Evolutionary conservation across 2,329 filamentous ascomycete species (phyloP), one percentile per base, ranked within the genome.

Genomic region (Podosphaera leucotricha): DNA sequence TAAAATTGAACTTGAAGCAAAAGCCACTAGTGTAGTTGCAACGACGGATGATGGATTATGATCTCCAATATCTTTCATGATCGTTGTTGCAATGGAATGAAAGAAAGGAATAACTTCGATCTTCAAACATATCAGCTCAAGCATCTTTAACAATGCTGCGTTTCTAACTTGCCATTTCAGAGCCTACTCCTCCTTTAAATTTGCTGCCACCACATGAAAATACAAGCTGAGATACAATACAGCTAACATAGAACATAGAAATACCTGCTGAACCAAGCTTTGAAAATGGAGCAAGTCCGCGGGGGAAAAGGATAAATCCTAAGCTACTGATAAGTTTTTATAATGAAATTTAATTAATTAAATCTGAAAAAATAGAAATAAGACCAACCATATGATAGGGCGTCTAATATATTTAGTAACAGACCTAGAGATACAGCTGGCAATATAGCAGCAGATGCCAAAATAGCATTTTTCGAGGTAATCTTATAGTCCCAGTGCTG

Each of bases 51-150:
- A 77, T 1, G 81, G 75, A 21, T 90, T 76, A 18, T 86, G 76
- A 49, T 80, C 73, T 15, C 87, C 83, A 50, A 98, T 77, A 38
- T 71, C 67, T 13, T 67, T 66, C 51, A 90, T 75, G 56, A 95
- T 94, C 24, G 80, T 87, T 49, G 78, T 76, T 0, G 90, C 86
- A 87, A 98, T 98, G 55, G 87, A 92, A 63, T 98, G 90, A 59
- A 98, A 95, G 63, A 98, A 98, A 0, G 87, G 90, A 0, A 98
- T 87, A 1, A 95, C 87, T 62, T 98, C 90, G 52, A 95, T 98
- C 73, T 79, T 49, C n/a, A 24, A 21, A 16, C 5, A 35, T 16
- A 28, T 47, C 30, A 48, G 37, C 20, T 38, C 24, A 43, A 10
- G 8, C 26, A 18, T 22, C 39, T 22, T 49, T 15, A 5, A n/a